Evolutionary conservation across 805 yeast genomes (phyloP).

Genomic region (Ogataea siamensis): DNA sequence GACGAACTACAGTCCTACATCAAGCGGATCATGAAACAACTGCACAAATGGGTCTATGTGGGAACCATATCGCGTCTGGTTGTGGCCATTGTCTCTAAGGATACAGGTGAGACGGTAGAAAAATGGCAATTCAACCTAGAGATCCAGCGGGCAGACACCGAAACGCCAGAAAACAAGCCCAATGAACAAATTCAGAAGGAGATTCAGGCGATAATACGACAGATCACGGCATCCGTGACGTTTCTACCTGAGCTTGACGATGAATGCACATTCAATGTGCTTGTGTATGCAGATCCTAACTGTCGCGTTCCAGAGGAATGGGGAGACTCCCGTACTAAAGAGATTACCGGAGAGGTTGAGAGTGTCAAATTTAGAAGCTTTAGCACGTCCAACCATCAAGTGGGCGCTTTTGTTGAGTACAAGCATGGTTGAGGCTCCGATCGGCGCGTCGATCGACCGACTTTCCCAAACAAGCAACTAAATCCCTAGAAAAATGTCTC

Average conservation of each 20-base stretch:
- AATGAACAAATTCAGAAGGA: slow-evolving; percentile 61
- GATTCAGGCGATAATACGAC: slow-evolving; percentile 83
- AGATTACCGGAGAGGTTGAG: slow-evolving; percentile 51
- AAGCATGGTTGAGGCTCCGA: slow-evolving; percentile 26
- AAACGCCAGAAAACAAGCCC: slow-evolving; percentile 27
- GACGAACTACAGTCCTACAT: slow-evolving; percentile 75
- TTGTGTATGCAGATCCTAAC: slow-evolving; percentile 73
- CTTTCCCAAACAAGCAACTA: slow-evolving; percentile 15
- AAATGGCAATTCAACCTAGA: slow-evolving; percentile 82
- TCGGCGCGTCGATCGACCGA: slow-evolving; percentile 10
- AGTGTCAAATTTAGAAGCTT: slow-evolving; percentile 68
- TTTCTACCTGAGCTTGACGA: slow-evolving; percentile 71
- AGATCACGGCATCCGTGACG: slow-evolving; percentile 83
- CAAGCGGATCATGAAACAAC: slow-evolving; percentile 61
- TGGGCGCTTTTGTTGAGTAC: slow-evolving; percentile 72
- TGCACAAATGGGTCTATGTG: slow-evolving; percentile 70
- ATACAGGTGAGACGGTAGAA: slow-evolving; percentile 67
- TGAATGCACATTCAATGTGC: slow-evolving; percentile 75
- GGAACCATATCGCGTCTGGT: slow-evolving; percentile 67
- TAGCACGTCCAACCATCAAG: slow-evolving; percentile 62
- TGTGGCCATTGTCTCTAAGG: slow-evolving; percentile 69
- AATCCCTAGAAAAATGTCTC: slow-evolving; percentile 6
- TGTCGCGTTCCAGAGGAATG: slow-evolving; percentile 76
- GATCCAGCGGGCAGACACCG: slow-evolving; percentile 21
- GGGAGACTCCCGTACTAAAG: slow-evolving; percentile 68